Evolutionary conservation across 345 rosid species (phyloP).

Genomic region (Gossypium longicalyx): DNA sequence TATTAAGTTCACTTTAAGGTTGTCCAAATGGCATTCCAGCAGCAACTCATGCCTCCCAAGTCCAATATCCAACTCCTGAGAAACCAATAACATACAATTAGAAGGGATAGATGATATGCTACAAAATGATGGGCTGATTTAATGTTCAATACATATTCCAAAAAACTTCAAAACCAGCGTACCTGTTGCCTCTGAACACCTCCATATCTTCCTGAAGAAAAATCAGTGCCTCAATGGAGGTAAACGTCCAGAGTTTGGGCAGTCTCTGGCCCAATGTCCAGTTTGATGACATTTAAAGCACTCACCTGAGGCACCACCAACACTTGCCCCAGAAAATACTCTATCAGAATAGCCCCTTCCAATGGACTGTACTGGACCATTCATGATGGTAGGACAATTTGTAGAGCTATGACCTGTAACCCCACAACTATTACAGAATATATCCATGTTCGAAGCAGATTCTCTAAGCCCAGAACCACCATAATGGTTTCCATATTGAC

Average conservation of each 20-base stretch:
- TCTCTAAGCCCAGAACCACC: constrained; percentile 28
- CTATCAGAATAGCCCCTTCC: constrained; percentile 32
- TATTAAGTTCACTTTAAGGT: background rate
- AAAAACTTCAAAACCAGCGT: constrained; percentile 36
- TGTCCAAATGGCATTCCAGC: background rate
- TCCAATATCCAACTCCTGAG: background rate
- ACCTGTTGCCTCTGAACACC: constrained; percentile 43
- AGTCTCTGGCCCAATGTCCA: constrained; percentile 70
- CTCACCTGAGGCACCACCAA: constrained; percentile 25
- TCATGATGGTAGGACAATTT: constrained; percentile 72
- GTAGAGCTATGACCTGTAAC: constrained; percentile 51
- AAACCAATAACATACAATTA: background rate
- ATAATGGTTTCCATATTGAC: constrained; percentile 48
- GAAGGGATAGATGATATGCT: background rate
- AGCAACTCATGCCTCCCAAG: background rate
- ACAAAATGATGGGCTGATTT: background rate
- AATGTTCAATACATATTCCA: background rate
- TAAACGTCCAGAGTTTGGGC: constrained; percentile 39
- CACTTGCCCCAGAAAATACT: constrained; percentile 28
- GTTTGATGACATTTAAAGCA: constrained; percentile 58
- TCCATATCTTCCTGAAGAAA: constrained; percentile 44
- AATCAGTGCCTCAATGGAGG: constrained; percentile 27
- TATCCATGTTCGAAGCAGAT: constrained; percentile 16
- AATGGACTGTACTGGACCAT: constrained; percentile 38
- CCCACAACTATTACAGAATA: constrained; percentile 57